Conservation (phyloP, 2,329 filamentous ascomycete species). For the Berkeleyomyces rouxiae region DNA sequence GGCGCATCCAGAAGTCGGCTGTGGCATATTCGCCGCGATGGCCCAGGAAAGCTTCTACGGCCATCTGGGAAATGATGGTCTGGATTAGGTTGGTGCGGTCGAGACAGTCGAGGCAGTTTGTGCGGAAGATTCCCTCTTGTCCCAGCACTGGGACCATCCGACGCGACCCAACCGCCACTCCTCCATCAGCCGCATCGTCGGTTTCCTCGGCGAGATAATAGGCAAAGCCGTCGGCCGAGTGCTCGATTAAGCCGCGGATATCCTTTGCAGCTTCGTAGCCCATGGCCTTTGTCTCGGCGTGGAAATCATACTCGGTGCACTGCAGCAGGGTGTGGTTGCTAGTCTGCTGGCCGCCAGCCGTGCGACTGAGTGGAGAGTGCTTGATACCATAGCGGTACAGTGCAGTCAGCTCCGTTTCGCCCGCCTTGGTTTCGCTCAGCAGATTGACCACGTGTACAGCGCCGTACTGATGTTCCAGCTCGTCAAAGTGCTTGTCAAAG, state of each 20-base stretch:
- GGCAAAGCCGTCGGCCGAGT: conserved; percentile 74
- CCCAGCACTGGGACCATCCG: conserved; percentile 58
- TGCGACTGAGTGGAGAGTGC: conserved; percentile 53
- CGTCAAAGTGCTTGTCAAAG: conserved; percentile 87
- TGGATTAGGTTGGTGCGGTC: conserved; percentile 94
- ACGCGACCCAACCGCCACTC: conserved; percentile 19
- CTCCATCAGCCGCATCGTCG: conserved; percentile 32
- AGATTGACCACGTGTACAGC: conserved; percentile 87
- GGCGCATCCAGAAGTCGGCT: conserved; percentile 78
- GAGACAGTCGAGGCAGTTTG: conserved; percentile 89
- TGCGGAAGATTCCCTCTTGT: conserved; percentile 89
- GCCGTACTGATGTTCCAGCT: conserved; percentile 73
- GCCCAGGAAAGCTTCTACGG: conserved; percentile 64
- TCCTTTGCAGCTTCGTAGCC: conserved; percentile 84
- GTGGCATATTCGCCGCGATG: conserved; percentile 54
- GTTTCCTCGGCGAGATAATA: conserved; percentile 72
- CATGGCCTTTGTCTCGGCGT: conserved; percentile 74
- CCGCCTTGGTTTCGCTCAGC: conserved; percentile 74
- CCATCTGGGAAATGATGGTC: conserved; percentile 88
- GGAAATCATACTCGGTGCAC: conserved; percentile 87
- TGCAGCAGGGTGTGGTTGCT: conserved; percentile 58
- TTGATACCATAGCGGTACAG: conserved; percentile 64
- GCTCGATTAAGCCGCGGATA: conserved; percentile 62
- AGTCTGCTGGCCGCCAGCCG: conserved; percentile 16
- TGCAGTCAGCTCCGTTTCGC: conserved; percentile 67